Base-by-base conservation (phyloP, 352 stramenopile genomes). In the Phytophthora tubulina region DNA sequence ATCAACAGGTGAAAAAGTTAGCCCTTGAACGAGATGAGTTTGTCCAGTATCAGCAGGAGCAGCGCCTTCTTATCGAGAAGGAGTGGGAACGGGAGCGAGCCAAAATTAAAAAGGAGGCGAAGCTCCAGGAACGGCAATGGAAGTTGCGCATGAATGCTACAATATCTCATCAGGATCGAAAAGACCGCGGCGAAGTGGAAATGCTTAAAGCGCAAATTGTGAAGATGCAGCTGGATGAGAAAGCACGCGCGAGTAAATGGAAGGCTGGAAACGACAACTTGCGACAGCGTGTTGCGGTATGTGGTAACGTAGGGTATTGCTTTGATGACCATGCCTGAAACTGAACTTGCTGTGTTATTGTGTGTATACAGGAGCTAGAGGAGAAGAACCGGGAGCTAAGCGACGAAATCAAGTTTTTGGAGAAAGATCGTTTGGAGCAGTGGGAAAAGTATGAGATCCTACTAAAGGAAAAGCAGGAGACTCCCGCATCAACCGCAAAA, bases 181-280 rank as follows among this genome's bases (percentile, higher is more conserved):
- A 88, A 80, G 86, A 88, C 17, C 72, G 80, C n/a, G 72, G 67
- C 9, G 86, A 95, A 67, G 79, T 95, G 0, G 90, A 94, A 50
- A 72, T 77, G 30, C 73, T 96, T 11, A 94, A 93, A 66, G 90
- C 90, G 2, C 88, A 96, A 52, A 91, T 96, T 32, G 84, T 94
- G 49, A 91, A 88, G 21, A 83, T 96, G 62, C 80, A 96, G 51
- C 53, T 95, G 15, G 90, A 96, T 15, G 82, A 93, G 52, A 85
- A 83, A 46, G 61, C 69, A 41, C 63, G 80, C 55, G 67, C 69
- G 60, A 69, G 21, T 41, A 96, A 95, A 53, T 84, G 77, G 64
- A 96, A 96, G 66, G 75, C 77, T 35, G 81, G 70, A 39, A 91
- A 80, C 33, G 85, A 96, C 14, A 89, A 79, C 7, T 67, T 96